Base-by-base conservation (phyloP, 1,139 yeast species). In the Magnusiomyces clavatus region DNA sequence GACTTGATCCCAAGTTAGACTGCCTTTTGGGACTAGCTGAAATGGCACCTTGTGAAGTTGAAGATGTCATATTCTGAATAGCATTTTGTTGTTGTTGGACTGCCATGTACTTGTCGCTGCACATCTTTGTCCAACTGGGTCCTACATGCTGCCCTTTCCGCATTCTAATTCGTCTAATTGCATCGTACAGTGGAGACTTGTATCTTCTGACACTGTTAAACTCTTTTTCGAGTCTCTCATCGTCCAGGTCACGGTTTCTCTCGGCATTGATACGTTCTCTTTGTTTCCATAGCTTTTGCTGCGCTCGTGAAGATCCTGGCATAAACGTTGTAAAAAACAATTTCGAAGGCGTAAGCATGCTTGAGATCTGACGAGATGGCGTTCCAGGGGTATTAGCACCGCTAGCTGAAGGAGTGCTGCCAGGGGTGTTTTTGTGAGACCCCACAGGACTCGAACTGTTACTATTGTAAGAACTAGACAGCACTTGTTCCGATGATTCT, bases 261-360 rank as follows among this genome's bases (percentile, higher is more conserved):
- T 37, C 43, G 19, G 57, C 71, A 70, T 56, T 71, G 45, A 82
- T 72, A 4, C 86, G 81, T 58, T 86, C 95, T 56, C 95, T 73
- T 64, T 86, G 95, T 40, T 86, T 69, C 95, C 95, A 86, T 49
- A 86, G 74, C 57, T 84, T 77, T 61, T 86, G 92, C 62, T 86
- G 95, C 0, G 95, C 86, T 66, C 95, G 75, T 0, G 88, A 41
- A 3, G 31, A 5, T 8, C 31, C 31, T 24, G 31, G 31, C 31
- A 24, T 82, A 24, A 46, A 45, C 3, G 49, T 38, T 2, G 41
- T n/a, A 13, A 50, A 43, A 13, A 43, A 13, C n/a, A 45, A 24
- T 24, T 24, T 29, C 13, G 46, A 43, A 1, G 49, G 49, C 13
- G 17, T 24, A 17, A 39, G 39, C 10, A 19, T 19, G 24, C 34